Conservation (phyloP, 805 yeast species). For the Dipodascopsis uninucleata region DNA sequence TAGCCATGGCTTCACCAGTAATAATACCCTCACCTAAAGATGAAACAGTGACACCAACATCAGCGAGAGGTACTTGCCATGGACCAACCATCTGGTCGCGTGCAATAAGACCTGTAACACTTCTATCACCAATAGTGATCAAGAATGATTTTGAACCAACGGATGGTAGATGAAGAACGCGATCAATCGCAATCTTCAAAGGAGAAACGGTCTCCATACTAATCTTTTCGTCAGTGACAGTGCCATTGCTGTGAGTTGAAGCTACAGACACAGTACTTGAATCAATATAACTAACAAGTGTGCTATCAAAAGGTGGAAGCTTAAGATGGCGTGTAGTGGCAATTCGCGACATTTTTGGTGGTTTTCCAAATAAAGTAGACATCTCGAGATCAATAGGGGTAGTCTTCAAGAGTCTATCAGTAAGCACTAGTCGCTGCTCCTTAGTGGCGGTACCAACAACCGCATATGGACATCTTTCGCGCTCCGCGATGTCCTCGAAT, state of each 20-base stretch:
- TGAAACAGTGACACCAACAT: conserved; percentile 93
- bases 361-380: conserved; percentile 92
- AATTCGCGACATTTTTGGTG: conserved; percentile 87
- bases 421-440: conserved; percentile 76
- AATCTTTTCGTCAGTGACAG: conserved; percentile 6
- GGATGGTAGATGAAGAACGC: conserved; percentile 85
- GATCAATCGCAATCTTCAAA: conserved; percentile 54
- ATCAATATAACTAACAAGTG: conserved; percentile 34
- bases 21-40: conserved; percentile 72
- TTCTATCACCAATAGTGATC: conserved; percentile 96
- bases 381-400: conserved; percentile 94
- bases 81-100: conserved; percentile 99
- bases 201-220: conserved; percentile 20
- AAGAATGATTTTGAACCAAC: conserved; percentile 94
- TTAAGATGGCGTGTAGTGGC: conserved; percentile 61
- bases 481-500: conserved; percentile 76
- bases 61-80: conserved; percentile 99
- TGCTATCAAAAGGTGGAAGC: conserved; percentile 35
- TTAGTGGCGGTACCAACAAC: conserved; percentile 92
- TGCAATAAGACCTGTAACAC: conserved; percentile 95
- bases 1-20: conserved; percentile 96
- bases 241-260: conserved; percentile 3
- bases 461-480: conserved; percentile 95
- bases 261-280: conserved; percentile 9
- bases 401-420: conserved; percentile 69